Evolutionary conservation across 345 rosid genomes (phyloP).

Genomic region (Pistacia vera): DNA sequence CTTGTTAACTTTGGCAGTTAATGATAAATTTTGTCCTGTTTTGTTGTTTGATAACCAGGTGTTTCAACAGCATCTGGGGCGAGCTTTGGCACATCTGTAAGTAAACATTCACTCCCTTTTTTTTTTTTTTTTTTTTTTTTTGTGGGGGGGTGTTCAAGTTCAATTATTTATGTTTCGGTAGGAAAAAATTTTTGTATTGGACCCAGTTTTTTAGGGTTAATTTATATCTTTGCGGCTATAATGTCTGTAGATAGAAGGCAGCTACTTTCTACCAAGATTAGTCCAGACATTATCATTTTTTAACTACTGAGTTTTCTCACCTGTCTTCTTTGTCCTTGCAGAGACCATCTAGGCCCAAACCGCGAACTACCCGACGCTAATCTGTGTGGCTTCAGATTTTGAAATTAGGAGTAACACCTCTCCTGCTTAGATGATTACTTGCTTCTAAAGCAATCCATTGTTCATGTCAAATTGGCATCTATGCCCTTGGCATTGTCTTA

Average conservation of each 20-base stretch:
- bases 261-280: not conserved
- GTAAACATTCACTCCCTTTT: constrained; percentile 29
- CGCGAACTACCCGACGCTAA: constrained; percentile 77
- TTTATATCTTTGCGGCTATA: not conserved
- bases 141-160: not conserved
- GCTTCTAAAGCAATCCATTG: constrained; percentile 5
- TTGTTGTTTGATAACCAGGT: constrained; percentile 40
- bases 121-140: not conserved
- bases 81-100: constrained; percentile 84
- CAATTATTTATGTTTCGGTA: not conserved
- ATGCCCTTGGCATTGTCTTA: not conserved
- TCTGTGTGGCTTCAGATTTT: constrained; percentile 17
- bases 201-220: not conserved
- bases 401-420: not conserved
- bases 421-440: not conserved
- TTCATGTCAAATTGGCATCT: not conserved
- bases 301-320: constrained; percentile 14
- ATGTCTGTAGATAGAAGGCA: not conserved
- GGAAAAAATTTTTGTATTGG: not conserved
- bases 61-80: constrained; percentile 70
- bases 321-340: constrained; percentile 32
- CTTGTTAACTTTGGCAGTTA: not conserved
- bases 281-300: not conserved
- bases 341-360: constrained; percentile 82
- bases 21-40: constrained; percentile 1